phyloP scores from a whole-genome alignment of 805 yeast species.

The Candida manassasensis region DNA sequence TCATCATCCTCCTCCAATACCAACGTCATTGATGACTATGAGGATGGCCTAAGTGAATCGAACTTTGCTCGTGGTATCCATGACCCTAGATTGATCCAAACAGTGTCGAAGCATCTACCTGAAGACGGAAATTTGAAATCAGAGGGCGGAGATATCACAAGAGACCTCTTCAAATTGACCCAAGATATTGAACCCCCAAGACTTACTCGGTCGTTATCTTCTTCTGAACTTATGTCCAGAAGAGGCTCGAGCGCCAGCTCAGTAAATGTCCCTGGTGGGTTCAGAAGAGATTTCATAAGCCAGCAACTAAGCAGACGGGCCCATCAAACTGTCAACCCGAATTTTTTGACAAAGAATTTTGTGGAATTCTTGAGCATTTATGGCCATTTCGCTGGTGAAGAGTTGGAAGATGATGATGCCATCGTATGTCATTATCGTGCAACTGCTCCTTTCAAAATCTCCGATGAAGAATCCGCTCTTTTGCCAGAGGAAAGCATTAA shows the following conservation, averaged over 20 bases:
- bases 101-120: constrained; percentile 34
- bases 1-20: constrained; percentile 9
- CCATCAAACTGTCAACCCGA: constrained; percentile 23
- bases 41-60: constrained; percentile 11
- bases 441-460: constrained; percentile 13
- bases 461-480: constrained; percentile 38
- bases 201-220: constrained; percentile 20
- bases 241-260: constrained; percentile 64
- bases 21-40: constrained; percentile 5
- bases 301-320: constrained; percentile 25
- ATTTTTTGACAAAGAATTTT: constrained; percentile 64
- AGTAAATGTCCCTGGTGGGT: constrained; percentile 77
- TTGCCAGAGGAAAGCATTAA: constrained; percentile 16
- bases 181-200: constrained; percentile 12
- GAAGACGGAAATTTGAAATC: constrained; percentile 28
- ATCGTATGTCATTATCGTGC: constrained; percentile 45
- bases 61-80: constrained; percentile 17
- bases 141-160: constrained; percentile 50
- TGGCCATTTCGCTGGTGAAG: constrained; percentile 86
- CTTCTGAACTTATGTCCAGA: constrained; percentile 29
- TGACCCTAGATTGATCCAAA: constrained; percentile 29
- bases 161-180: constrained; percentile 39
- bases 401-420: constrained; percentile 63
- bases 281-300: constrained; percentile 63
- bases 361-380: constrained; percentile 72